Percentiles rank a stretch among this genome's conserved stretches.
phyloP scores from a whole-genome alignment of 768 basidiomycete species.

The Leccinellum rugosiceps region DNA sequence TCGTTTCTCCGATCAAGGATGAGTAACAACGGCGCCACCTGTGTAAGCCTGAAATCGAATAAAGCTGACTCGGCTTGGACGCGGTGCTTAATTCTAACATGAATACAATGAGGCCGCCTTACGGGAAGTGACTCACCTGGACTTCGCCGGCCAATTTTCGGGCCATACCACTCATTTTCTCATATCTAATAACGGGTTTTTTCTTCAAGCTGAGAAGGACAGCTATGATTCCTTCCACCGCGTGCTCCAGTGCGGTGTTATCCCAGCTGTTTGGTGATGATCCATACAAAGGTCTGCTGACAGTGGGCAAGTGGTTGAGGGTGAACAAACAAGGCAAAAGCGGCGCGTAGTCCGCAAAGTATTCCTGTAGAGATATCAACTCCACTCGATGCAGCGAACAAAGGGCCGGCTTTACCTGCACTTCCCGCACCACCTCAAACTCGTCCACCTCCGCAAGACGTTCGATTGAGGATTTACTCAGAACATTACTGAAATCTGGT shows the following conservation, averaged over 20 bases:
- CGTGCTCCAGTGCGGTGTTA: conserved; percentile 65
- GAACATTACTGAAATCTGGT: conserved; percentile 91
- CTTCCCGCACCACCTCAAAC: conserved; percentile 93
- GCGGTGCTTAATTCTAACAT: conserved; percentile 51
- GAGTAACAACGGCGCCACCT: conserved; percentile 83
- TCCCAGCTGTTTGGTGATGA: conserved; percentile 74
- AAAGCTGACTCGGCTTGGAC: conserved; percentile 78
- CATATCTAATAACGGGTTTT: conserved; percentile 91
- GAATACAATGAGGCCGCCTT: background rate
- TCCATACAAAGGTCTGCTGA: conserved; percentile 65
- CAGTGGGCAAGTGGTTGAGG: conserved; percentile 69
- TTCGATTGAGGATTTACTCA: conserved; percentile 89
- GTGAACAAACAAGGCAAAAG: conserved; percentile 86
- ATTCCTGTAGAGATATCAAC: conserved; percentile 59
- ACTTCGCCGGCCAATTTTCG: conserved; percentile 85
- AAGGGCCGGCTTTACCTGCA: conserved; percentile 61
- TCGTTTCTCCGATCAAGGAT: conserved; percentile 96
- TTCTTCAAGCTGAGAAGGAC: conserved; percentile 94
- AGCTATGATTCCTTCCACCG: conserved; percentile 77
- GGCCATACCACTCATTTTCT: conserved; percentile 90
- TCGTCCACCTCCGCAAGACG: conserved; percentile 92
- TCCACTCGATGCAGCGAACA: background rate
- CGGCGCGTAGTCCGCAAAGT: conserved; percentile 95
- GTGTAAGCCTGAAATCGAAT: conserved; percentile 90
- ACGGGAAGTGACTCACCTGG: conserved; percentile 47